Percentiles rank a stretch among this genome's conserved stretches.
Evolutionary conservation across 139 green algal genomes (phyloP).

Genomic region (Protoeuglena noctilucae): DNA sequence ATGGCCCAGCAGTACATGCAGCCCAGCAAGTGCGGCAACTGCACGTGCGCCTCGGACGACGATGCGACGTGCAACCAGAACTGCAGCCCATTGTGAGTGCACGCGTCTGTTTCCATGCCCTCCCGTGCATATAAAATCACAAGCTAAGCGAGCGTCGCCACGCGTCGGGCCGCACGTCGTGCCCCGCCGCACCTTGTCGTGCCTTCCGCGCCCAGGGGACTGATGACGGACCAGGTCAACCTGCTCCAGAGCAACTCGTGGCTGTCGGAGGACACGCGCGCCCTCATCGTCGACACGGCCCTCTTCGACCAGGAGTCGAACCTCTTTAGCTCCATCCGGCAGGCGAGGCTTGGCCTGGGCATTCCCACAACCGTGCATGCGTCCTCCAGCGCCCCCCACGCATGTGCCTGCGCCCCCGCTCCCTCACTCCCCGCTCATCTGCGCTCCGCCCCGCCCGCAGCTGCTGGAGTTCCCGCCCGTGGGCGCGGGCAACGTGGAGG

Average conservation of each 20-base stretch:
- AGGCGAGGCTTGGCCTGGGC: too few species aligned
- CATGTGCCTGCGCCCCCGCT: too few species aligned
- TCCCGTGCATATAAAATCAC: neutral
- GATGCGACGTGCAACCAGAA: neutral
- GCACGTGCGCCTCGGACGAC: neutral
- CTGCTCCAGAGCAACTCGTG: conserved; percentile 8
- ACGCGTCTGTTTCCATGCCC: neutral
- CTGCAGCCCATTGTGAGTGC: conserved; percentile 11
- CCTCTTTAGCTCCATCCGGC: conserved; percentile 13
- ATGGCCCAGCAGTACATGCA: conserved; percentile 9
- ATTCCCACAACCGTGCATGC: too few species aligned
- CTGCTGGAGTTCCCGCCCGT: conserved; percentile 13
- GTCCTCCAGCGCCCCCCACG: too few species aligned
- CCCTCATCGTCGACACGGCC: conserved; percentile 13
- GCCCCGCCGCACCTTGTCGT: neutral
- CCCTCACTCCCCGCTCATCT: too few species aligned
- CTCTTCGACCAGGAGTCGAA: conserved; percentile 12
- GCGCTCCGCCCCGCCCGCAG: too few species aligned
- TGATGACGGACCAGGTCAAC: conserved; percentile 5
- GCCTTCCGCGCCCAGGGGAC: conserved; percentile 4
- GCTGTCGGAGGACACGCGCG: conserved; percentile 13
- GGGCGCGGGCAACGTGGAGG: too few species aligned
- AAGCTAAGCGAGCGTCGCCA: neutral
- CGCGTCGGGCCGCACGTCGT: neutral
- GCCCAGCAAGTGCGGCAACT: conserved; percentile 10